Evolutionary conservation across 371 early-diverging fungal species (phyloP), one percentile per base, ranked within the genome.

Genomic region (Rhizopus delemar): DNA sequence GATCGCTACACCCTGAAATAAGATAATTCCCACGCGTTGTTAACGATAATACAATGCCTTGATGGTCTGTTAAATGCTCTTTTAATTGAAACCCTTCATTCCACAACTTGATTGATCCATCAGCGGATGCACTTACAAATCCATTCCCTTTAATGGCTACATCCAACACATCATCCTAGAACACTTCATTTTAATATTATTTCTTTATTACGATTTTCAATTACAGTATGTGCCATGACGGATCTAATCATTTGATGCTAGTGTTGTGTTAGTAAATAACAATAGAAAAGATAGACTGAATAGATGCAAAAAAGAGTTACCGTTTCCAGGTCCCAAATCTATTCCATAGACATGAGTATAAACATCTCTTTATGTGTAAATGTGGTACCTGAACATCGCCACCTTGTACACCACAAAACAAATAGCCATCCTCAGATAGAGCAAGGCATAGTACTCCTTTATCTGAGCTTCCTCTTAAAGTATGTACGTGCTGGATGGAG

Each of bases 321-420:
- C 1, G 91, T 92, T 69, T 92, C 93, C 16, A 92, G 68, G 63
- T 92, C 93, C 83, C 89, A 92, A 39, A 91, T 83, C 82, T 83
- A 60, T 38, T 29, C 46, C 28, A 48, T 22, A 2, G 22, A 2
- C 22, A 22, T 22, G 22, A 22, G 22, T 22, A 22, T 22, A 22
- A 22, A 22, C 5, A 8, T 36, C 11, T 36, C 11, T 36, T 36
- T 34, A n/a, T 54, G 2, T 12, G 11, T 41, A 45, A 15, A 12
- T 15, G 33, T 35, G 11, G 46, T 66, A 81, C 85, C 66, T 84
- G 81, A 39, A 92, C 81, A 55, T 76, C 80, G 48, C 93, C 93
- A 56, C 86, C 89, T 81, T 92, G 92, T 13, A 85, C 77, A 52
- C 91, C 92, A 65, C 88, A 87, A 56, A 86, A 90, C 57, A 92